These are phyloP conservation scores for Phaeotremella fagi DNA, from an alignment of 768 basidiomycete genomes.

Conservation along the genomic window DNA sequence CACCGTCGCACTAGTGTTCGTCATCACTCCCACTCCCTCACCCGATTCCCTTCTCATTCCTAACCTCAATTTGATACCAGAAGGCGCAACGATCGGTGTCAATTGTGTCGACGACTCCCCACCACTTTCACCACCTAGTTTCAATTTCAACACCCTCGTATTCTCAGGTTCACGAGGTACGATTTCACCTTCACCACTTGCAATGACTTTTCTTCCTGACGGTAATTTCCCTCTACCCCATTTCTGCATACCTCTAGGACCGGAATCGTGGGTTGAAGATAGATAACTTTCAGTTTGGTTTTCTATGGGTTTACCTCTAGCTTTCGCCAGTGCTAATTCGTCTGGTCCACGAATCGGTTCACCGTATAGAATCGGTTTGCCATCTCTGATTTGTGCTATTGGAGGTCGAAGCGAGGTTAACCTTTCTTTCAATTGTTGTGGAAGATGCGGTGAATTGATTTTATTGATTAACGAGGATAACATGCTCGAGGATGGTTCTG, in stretches of 20 bases:
- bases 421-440: slow-evolving; percentile 24
- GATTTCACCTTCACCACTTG: slow-evolving; percentile 25
- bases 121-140: too few species aligned
- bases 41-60: not conserved
- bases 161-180: slow-evolving; percentile 12
- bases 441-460: slow-evolving; percentile 32
- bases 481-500: slow-evolving; percentile 10
- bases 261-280: slow-evolving; percentile 33
- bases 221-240: slow-evolving; percentile 28
- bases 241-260: slow-evolving; percentile 27
- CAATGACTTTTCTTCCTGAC: slow-evolving; percentile 31
- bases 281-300: slow-evolving; percentile 11
- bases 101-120: not conserved
- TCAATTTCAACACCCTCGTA: not conserved
- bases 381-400: slow-evolving; percentile 9
- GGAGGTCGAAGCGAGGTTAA: slow-evolving; percentile 34
- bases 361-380: slow-evolving; percentile 30
- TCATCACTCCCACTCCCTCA: too few species aligned
- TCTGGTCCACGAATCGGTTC: slow-evolving; percentile 30
- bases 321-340: slow-evolving; percentile 18
- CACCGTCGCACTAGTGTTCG: too few species aligned
- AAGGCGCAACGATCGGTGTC: not conserved
- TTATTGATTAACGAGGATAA: slow-evolving; percentile 23
- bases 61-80: not conserved
- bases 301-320: slow-evolving; percentile 26